Evolutionary conservation across 140 eudicot genomes (phyloP), one percentile per base, ranked within the genome.

Genomic region (Flaveria floridana): DNA sequence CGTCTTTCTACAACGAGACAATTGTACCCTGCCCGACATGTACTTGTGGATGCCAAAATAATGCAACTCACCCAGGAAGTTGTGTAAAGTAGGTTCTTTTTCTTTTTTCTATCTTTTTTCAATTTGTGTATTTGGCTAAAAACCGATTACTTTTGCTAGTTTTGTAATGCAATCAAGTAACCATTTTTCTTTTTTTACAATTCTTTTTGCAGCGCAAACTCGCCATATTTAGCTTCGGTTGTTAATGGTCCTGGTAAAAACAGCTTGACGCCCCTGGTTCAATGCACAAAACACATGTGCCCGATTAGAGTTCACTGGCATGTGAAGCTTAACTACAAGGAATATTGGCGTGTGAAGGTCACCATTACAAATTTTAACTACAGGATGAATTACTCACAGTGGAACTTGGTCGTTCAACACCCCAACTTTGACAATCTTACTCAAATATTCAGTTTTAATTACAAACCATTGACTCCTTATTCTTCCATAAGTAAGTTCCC

Each of bases 251-350:
- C 80, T 34, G 86, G 83, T 50, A 94, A 85, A 71, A 85, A 65
- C 80, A 86, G 74, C 71, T 65, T 66, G 28, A 74, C 97, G 21
- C 97, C 99, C 14, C 47, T 88, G 75, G 96, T 94, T 71, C 99
- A 87, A 67, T 90, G 96, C 85, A 94, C 97, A 0, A 88, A 76
- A 71, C 99, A 94, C 67, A 94, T 90, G 97, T 94, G 99, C 50
- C 99, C 99, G 7, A 75, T 90, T 72, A 84, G 95, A 26, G 83
- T 94, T 79, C 99, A 90, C 72, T 94, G 99, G 97, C 99, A 94
- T 15, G 89, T 90, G 53, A 90, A 90, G 79, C 89, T 80, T 46
- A 94, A 90, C 71, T 91, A 88, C 90, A 88, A 90, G 88, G 96
- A 84, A 0, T 87, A 94, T 75, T 94, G 99, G 99, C 81, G 97